phyloP scores from a whole-genome alignment of 2,329 filamentous ascomycete species.

The Cercospora berteroae region DNA sequence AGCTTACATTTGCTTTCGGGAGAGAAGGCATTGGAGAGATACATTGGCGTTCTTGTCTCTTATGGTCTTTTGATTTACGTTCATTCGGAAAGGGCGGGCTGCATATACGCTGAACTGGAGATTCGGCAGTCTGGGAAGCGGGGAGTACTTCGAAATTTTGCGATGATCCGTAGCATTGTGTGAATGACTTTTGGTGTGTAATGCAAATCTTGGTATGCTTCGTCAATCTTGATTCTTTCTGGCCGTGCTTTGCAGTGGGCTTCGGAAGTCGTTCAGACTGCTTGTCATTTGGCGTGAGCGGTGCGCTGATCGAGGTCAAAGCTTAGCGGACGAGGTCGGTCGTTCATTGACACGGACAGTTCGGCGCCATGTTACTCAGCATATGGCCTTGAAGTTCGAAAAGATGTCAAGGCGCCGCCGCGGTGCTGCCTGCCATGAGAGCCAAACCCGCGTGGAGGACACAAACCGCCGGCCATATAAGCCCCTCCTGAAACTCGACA shows the following conservation, averaged over 20 bases:
- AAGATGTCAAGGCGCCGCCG: neutral
- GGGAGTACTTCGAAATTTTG: neutral
- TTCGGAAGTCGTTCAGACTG: neutral
- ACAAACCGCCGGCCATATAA: neutral
- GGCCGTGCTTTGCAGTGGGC: neutral
- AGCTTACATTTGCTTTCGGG: neutral
- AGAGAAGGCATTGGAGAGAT: neutral
- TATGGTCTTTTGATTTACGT: neutral
- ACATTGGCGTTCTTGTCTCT: neutral
- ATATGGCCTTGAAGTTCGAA: neutral
- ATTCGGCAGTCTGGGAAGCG: neutral
- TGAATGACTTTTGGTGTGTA: neutral
- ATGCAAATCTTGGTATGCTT: neutral
- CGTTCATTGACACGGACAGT: neutral
- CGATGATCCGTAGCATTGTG: neutral
- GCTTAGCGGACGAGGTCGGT: neutral
- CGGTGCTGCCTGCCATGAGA: neutral
- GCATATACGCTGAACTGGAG: neutral
- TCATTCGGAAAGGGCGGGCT: neutral
- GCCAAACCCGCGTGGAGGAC: neutral
- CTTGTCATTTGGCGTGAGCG: neutral
- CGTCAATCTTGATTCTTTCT: neutral
- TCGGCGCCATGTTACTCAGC: neutral
- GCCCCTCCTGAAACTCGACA: neutral
- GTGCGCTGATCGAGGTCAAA: neutral